Conservation (phyloP, 129 eudicot species). For the Artemisia annua region DNA sequence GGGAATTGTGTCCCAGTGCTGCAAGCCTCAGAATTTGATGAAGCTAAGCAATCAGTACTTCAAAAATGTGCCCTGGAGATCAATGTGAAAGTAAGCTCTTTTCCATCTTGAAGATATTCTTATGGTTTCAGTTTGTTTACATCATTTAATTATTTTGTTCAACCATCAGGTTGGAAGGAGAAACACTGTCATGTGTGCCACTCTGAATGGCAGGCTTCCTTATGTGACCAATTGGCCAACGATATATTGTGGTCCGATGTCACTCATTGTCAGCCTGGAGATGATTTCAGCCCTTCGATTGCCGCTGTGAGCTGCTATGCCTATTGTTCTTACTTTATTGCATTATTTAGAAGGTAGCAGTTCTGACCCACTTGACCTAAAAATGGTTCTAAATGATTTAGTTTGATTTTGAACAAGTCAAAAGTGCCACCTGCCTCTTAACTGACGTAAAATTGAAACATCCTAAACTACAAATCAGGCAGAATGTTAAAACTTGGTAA, state of each 20-base stretch:
- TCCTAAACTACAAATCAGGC: too few relatives aligned
- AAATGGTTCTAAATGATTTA: too few relatives aligned
- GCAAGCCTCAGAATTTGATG: neutral
- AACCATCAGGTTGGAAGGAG: neutral
- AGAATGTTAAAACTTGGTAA: too few relatives aligned
- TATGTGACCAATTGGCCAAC: neutral
- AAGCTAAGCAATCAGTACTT: too few relatives aligned
- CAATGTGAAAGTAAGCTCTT: neutral
- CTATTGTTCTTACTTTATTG: too few relatives aligned
- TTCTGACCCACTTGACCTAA: neutral
- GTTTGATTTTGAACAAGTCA: too few relatives aligned
- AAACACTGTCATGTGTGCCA: neutral
- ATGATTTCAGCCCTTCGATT: neutral
- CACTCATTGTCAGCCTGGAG: neutral
- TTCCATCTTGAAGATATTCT: too few relatives aligned
- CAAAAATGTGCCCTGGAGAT: neutral
- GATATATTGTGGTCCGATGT: neutral
- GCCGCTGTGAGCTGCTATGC: neutral
- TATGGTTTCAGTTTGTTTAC: too few relatives aligned
- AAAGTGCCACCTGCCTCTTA: too few relatives aligned
- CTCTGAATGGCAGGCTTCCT: neutral
- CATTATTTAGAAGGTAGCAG: neutral
- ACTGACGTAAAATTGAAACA: too few relatives aligned
- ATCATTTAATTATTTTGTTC: neutral
- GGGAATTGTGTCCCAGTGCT: neutral